These are phyloP conservation scores for Corchorus capsularis DNA, from an alignment of 345 rosid species.

Conservation along the genomic window DNA sequence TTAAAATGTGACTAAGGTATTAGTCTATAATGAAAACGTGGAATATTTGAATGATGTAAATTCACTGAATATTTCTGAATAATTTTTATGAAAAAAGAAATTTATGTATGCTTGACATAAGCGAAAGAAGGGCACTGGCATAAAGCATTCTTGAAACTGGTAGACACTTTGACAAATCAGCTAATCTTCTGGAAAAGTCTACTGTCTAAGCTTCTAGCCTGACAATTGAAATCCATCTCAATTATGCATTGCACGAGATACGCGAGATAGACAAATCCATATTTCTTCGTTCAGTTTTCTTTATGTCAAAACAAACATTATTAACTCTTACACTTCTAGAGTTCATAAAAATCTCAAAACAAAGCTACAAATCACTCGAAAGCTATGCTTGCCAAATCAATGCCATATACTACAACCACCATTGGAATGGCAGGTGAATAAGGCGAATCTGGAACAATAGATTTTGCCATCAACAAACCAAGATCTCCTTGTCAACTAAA, in stretches of 20 bases:
- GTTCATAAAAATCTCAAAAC: background rate
- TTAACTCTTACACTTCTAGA: background rate
- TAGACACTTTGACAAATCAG: background rate
- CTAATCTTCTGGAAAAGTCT: background rate
- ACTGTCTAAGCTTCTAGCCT: background rate
- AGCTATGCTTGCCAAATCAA: background rate
- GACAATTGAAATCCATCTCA: conserved; percentile 3
- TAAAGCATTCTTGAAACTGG: background rate
- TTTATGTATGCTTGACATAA: background rate
- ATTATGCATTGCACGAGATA: background rate
- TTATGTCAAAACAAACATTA: background rate
- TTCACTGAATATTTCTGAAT: background rate
- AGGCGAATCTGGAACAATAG: background rate
- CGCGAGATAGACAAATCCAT: background rate
- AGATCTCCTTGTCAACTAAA: background rate
- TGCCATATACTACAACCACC: background rate
- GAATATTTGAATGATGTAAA: background rate
- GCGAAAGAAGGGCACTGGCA: background rate
- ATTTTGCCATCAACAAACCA: background rate
- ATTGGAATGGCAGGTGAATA: background rate
- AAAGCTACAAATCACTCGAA: background rate
- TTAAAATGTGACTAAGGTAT: background rate
- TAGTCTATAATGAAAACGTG: background rate
- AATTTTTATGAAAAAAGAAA: background rate
- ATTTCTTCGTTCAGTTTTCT: background rate